A percentile compares a stretch with the other conserved stretches of the same genome.
Evolutionary conservation across 2,329 filamentous ascomycete genomes (phyloP).

Genomic region (Aureobasidium namibiae): DNA sequence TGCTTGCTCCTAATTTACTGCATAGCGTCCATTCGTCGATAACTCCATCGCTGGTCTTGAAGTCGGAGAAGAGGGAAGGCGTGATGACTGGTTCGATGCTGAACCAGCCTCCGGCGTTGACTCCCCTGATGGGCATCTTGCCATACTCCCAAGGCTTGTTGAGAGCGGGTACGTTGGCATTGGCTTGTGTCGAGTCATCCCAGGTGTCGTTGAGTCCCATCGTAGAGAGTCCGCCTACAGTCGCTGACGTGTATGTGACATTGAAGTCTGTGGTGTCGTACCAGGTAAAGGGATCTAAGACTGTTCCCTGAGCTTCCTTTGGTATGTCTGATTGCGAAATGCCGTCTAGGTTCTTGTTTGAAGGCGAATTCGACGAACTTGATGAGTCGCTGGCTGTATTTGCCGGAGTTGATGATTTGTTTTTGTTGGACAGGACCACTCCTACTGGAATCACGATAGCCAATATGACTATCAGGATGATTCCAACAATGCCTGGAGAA

Average conservation of each 20-base stretch:
- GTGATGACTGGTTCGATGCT: slow-evolving; percentile 92
- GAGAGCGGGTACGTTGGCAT: slow-evolving; percentile 70
- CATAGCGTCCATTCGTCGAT: slow-evolving; percentile 85
- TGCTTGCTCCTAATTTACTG: slow-evolving; percentile 57
- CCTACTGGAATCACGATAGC: slow-evolving; percentile 41
- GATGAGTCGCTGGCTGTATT: slow-evolving; percentile 16
- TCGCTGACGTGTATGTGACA: slow-evolving; percentile 79
- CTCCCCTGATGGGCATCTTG: slow-evolving; percentile 71
- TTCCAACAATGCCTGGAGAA: slow-evolving; percentile 17
- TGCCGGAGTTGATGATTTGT: slow-evolving; percentile 18
- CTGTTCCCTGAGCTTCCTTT: slow-evolving; percentile 59
- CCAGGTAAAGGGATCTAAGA: slow-evolving; percentile 87
- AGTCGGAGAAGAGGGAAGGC: slow-evolving; percentile 75
- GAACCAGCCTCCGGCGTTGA: slow-evolving; percentile 92
- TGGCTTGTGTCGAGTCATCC: slow-evolving; percentile 74
- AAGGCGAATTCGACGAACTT: slow-evolving; percentile 24
- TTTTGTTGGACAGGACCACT: slow-evolving; percentile 38
- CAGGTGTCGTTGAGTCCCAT: slow-evolving; percentile 82
- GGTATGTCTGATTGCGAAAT: slow-evolving; percentile 38
- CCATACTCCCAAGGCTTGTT: slow-evolving; percentile 72
- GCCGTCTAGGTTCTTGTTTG: slow-evolving; percentile 38
- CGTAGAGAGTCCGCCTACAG: slow-evolving; percentile 76
- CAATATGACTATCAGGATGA: slow-evolving; percentile 35
- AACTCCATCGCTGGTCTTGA: slow-evolving; percentile 52
- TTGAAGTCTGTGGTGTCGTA: slow-evolving; percentile 87